Evolutionary conservation across 1,284 basidiomycete species (phyloP).

Genomic region (Puccinia coronata): DNA sequence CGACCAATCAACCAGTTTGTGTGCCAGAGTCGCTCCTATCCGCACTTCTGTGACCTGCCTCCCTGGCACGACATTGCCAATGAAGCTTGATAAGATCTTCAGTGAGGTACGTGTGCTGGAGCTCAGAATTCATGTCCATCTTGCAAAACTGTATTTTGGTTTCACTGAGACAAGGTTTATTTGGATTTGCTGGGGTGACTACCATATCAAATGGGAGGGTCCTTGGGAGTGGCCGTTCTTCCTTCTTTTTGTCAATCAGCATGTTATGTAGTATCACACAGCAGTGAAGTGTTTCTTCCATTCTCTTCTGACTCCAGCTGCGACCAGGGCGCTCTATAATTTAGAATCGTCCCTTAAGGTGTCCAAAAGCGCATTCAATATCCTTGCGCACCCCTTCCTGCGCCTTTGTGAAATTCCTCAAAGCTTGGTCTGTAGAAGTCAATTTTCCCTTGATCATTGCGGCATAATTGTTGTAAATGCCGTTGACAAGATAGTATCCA

Average conservation of each 20-base stretch:
- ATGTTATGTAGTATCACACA: conserved; percentile 19
- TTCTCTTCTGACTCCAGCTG: background rate
- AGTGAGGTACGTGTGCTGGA: too few species aligned
- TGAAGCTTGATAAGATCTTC: too few species aligned
- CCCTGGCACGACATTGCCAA: too few species aligned
- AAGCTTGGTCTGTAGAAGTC: background rate
- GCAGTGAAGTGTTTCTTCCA: background rate
- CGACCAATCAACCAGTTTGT: background rate
- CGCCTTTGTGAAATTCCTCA: background rate
- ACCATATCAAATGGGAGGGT: too few species aligned
- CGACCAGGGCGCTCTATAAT: background rate
- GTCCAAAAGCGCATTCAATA: conserved; percentile 1
- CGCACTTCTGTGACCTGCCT: too few species aligned
- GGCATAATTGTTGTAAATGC: background rate
- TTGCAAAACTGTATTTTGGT: background rate
- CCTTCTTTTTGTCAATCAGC: background rate
- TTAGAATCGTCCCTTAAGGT: conserved; percentile 3
- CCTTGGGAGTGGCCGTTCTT: background rate
- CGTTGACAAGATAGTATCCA: conserved; percentile 15
- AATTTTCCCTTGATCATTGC: background rate
- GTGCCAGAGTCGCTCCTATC: background rate
- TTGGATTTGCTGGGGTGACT: background rate
- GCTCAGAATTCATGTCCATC: too few species aligned
- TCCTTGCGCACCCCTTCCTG: background rate
- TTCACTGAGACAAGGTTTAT: background rate